Conservation (phyloP, 148 eudicot species). For the Heliamphora exappendiculata region DNA sequence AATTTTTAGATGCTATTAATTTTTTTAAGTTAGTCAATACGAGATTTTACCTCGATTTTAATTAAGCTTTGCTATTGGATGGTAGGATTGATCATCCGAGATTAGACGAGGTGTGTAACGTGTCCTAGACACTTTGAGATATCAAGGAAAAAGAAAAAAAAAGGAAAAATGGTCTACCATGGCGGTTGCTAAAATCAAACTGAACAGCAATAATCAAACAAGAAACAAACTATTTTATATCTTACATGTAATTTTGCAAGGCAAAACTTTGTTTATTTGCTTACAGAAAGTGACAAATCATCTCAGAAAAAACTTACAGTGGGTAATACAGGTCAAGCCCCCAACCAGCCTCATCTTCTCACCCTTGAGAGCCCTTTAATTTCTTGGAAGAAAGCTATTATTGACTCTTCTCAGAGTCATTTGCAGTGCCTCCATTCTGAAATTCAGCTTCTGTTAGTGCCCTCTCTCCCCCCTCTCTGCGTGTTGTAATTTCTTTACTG, state of each 20-base stretch:
- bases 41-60: no score
- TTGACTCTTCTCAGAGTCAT: not conserved
- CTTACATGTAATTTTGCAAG: not conserved
- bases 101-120: no score
- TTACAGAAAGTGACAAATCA: not conserved
- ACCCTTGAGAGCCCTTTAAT: not conserved
- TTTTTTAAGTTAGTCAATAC: no score
- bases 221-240: not conserved
- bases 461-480: not conserved
- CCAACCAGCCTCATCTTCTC: not conserved
- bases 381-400: not conserved
- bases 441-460: not conserved
- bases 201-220: not conserved
- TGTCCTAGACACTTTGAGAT: no score
- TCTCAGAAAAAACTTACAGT: constrained; percentile 8
- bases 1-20: no score
- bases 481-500: no score
- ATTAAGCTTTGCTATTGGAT: no score
- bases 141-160: no score
- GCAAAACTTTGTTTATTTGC: constrained; percentile 4
- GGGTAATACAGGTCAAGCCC: not conserved
- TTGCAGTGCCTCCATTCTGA: not conserved
- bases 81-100: no score
- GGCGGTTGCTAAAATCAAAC: not conserved
- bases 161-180: no score